Base-by-base conservation (phyloP, 2,329 filamentous ascomycete species). In the Claviceps monticola region DNA sequence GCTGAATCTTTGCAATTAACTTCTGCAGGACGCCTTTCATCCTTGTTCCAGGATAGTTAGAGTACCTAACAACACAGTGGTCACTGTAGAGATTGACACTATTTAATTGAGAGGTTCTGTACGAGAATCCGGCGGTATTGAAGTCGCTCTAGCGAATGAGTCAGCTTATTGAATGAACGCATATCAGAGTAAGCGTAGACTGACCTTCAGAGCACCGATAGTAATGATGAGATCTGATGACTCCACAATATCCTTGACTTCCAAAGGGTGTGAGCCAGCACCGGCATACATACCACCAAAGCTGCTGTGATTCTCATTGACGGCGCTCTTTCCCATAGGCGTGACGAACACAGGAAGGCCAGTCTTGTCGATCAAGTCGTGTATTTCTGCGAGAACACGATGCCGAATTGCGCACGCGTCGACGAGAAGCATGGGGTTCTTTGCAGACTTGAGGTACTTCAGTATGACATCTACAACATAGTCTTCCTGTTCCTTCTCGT, bases 251-350 rank as follows among this genome's bases (percentile, higher is more conserved):
- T 80, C 70, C 56, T 76, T 75, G 23, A 86, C 83, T 39, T 76
- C 75, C 1, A 76, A 71, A 1, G 79, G 74, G 50, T 83, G 78
- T 36, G 83, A 88, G 38, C 84, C 87, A 53, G 77, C 76, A n/a
- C 89, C 89, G 8, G 85, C 84, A 64, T 95, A 94, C 5, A 95
- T 86, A 56, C 89, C 89, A 21, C 86, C 86, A 58, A 84, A 95
- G 61, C 79, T 85, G n/a, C 76, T 71, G 46, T 85, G 75, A 2
- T 77, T 78, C 66, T 95, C 88, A 60, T 93, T 78, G 46, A 95
- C 78, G 19, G 86, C 85, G 17, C 88, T 80, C 70, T 95, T 95
- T 46, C 88, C 88, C 85, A 94, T 94, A 2, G 88, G 87, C 0
- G 88, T 85, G n/a, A 90, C 86, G 59, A 93, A 94, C 0, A 86